phyloP scores from a whole-genome alignment of 768 basidiomycete genomes.

The Pulveroboletus sp. region DNA sequence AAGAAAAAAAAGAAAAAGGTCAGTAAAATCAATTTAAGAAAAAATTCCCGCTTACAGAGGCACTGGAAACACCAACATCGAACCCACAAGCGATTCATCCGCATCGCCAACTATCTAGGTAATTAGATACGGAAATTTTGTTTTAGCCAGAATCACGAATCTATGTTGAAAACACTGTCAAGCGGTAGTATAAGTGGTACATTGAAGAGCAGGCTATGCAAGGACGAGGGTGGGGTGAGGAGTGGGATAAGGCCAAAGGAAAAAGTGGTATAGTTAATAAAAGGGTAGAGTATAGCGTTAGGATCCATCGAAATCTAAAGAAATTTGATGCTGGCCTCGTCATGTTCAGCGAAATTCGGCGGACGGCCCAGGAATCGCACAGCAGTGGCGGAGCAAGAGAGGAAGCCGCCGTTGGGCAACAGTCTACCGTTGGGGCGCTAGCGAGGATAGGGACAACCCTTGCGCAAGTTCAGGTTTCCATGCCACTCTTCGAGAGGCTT shows the following conservation, averaged over 20 bases:
- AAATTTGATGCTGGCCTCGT: constrained; percentile 17
- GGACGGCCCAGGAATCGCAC: constrained; percentile 13
- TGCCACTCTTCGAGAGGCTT: constrained; percentile 67
- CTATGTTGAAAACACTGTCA: constrained; percentile 25
- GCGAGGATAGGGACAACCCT: constrained; percentile 67
- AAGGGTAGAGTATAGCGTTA: constrained; percentile 27
- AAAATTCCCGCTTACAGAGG: constrained; percentile 22
- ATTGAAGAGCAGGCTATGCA: constrained; percentile 32
- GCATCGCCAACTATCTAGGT: constrained; percentile 24
- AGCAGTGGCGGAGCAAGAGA: constrained; percentile 7
- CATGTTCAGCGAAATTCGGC: constrained; percentile 11
- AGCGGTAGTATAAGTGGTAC: constrained; percentile 26
- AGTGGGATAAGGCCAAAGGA: constrained; percentile 11
- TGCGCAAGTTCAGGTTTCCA: constrained; percentile 88
- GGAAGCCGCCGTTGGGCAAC: constrained; percentile 1
- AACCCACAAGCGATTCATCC: constrained; percentile 14
- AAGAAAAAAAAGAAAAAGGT: constrained; percentile 5
- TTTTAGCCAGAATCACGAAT: constrained; percentile 21
- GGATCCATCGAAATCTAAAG: constrained; percentile 21
- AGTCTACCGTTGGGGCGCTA: constrained; percentile 55
- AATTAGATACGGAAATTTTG: constrained; percentile 20
- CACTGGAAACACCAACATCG: constrained; percentile 6
- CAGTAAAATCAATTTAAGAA: constrained; percentile 14
- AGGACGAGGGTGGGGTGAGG: constrained; percentile 14
- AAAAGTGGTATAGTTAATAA: constrained; percentile 29